These are phyloP conservation scores for Fusarium oxysporum DNA, from an alignment of 2,329 filamentous ascomycete genomes.

Conservation along the genomic window DNA sequence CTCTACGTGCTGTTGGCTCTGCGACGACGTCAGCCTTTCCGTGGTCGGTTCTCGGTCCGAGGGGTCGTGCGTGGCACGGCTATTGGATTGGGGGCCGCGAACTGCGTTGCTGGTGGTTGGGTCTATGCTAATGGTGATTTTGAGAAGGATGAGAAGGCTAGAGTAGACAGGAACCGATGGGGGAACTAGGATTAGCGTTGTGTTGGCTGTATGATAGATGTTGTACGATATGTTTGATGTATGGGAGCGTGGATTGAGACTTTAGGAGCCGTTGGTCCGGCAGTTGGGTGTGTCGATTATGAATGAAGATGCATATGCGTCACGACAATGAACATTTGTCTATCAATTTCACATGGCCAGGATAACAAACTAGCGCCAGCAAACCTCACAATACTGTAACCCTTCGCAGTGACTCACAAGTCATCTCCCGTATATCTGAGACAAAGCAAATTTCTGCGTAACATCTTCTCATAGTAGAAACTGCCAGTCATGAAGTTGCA, in stretches of 20 bases:
- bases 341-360: neutral
- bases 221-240: slow-evolving; percentile 22
- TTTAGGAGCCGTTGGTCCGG: neutral
- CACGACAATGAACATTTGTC: neutral
- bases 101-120: slow-evolving; percentile 62
- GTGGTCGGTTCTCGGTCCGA: slow-evolving; percentile 58
- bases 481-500: neutral
- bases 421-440: neutral
- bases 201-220: slow-evolving; percentile 25
- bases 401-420: neutral
- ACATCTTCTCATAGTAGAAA: neutral
- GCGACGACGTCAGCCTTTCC: slow-evolving; percentile 57
- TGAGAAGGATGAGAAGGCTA: slow-evolving; percentile 60
- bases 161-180: slow-evolving; percentile 65
- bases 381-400: neutral
- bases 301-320: neutral
- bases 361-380: neutral
- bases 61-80: slow-evolving; percentile 64
- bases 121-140: slow-evolving; percentile 65
- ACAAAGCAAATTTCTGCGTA: neutral
- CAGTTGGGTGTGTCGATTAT: neutral
- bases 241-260: neutral
- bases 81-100: slow-evolving; percentile 61
- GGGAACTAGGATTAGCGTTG: slow-evolving; percentile 38
- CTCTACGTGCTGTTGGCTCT: slow-evolving; percentile 68